Percentiles rank a stretch among this genome's conserved stretches.
Evolutionary conservation across 768 basidiomycete species (phyloP).

Genomic region (Pisolithus marmoratus): DNA sequence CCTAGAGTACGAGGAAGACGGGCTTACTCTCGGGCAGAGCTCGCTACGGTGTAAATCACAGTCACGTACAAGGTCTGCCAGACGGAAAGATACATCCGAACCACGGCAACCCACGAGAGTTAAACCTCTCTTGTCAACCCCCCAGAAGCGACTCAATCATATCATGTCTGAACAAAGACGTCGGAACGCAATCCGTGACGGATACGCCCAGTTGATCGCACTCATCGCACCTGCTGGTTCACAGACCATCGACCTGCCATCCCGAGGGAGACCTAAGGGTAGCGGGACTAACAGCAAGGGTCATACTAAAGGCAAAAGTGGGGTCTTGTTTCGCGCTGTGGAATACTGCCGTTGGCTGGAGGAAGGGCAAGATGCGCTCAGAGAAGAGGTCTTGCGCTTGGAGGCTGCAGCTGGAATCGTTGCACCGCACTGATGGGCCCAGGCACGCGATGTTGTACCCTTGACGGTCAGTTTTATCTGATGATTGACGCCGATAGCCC

Average conservation of each 20-base stretch:
- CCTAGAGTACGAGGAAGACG: constrained; percentile 6
- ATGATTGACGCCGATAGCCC: background rate
- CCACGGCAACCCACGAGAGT: constrained; percentile 30
- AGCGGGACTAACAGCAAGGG: constrained; percentile 61
- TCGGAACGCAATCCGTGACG: constrained; percentile 85
- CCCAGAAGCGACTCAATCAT: constrained; percentile 87
- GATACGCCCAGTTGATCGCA: constrained; percentile 80
- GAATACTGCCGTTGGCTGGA: constrained; percentile 87
- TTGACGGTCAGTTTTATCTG: constrained; percentile 11
- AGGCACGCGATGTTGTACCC: background rate
- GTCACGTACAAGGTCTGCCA: constrained; percentile 9
- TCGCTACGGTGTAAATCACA: constrained; percentile 10
- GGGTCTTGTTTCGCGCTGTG: constrained; percentile 80
- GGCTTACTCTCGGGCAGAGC: background rate
- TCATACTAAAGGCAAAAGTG: constrained; percentile 82
- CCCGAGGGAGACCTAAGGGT: constrained; percentile 75
- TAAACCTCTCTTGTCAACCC: constrained; percentile 71
- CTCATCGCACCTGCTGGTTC: constrained; percentile 77
- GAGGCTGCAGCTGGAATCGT: constrained; percentile 61
- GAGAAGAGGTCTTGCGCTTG: constrained; percentile 58
- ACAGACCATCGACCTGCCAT: constrained; percentile 66
- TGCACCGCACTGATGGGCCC: constrained; percentile 6
- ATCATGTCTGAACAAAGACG: constrained; percentile 95
- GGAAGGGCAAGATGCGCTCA: constrained; percentile 67
- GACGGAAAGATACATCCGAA: constrained; percentile 20